Conservation (phyloP, 1,139 yeast species). For the Yamadazyma triangularis region DNA sequence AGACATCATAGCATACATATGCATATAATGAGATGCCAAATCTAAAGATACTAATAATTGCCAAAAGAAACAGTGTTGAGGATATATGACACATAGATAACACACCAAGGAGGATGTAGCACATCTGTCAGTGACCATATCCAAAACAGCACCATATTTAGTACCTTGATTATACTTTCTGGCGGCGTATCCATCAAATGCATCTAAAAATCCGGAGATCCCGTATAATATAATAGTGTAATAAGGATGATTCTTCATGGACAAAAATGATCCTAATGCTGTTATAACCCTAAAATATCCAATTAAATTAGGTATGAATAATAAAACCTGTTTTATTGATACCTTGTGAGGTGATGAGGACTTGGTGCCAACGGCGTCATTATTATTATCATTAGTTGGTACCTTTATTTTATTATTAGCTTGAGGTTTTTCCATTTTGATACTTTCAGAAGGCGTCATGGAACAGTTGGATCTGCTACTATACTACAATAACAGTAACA, state of each 20-base stretch:
- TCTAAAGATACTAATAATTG: conserved; percentile 85
- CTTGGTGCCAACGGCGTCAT: too few relatives aligned
- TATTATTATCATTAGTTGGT: too few relatives aligned
- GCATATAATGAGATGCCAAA: conserved; percentile 95
- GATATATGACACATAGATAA: conserved; percentile 77
- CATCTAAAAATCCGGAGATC: conserved; percentile 87
- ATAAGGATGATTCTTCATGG: conserved; percentile 82
- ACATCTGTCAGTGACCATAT: conserved; percentile 98
- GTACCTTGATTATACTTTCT: conserved; percentile 86
- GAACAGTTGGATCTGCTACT: too few relatives aligned
- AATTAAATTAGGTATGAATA: conserved; percentile 85
- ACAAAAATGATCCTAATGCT: conserved; percentile 71
- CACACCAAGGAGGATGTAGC: conserved; percentile 90
- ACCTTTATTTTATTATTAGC: too few relatives aligned
- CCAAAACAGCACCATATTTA: conserved; percentile 91
- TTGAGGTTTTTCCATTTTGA: too few relatives aligned
- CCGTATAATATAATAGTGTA: conserved; percentile 76
- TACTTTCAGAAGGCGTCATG: too few relatives aligned
- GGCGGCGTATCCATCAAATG: conserved; percentile 96
- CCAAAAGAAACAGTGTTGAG: conserved; percentile 61
- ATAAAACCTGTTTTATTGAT: conserved; percentile 53
- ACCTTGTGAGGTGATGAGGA: conserved; percentile 11
- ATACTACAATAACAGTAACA: too few relatives aligned
- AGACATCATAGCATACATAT: conserved; percentile 91
- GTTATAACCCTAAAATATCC: conserved; percentile 83